phyloP scores from a whole-genome alignment of 345 rosid genomes.

The Brassica juncea region DNA sequence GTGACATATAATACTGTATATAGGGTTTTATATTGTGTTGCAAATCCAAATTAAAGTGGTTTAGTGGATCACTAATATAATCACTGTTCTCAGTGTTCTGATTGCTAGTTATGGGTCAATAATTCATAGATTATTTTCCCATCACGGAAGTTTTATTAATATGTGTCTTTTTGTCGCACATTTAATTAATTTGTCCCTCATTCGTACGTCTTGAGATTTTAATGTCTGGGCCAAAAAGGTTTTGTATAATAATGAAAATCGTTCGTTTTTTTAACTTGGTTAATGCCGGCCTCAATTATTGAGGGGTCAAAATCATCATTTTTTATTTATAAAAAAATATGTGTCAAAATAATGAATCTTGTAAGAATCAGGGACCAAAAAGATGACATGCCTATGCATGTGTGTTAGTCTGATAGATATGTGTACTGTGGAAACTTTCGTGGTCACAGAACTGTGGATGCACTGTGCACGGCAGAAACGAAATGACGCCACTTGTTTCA shows the following conservation, averaged over 20 bases:
- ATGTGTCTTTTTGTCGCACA: conserved; percentile 1
- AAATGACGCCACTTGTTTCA: conserved; percentile 43
- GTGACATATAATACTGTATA: conserved; percentile 16
- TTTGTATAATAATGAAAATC: conserved; percentile 9
- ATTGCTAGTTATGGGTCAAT: conserved; percentile 5
- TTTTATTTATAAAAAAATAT: not conserved
- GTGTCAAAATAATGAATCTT: conserved; percentile 27
- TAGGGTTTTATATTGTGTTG: conserved; percentile 17
- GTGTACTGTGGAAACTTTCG: conserved; percentile 36
- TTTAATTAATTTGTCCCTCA: conserved; percentile 25
- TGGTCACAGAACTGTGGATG: conserved; percentile 40
- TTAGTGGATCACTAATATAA: not conserved
- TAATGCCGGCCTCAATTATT: conserved; percentile 37
- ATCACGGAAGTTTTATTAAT: conserved; percentile 20
- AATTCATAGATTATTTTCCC: conserved; percentile 6
- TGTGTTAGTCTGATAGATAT: conserved; percentile 22
- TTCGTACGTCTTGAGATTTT: conserved; percentile 23
- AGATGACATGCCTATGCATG: conserved; percentile 39
- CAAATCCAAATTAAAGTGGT: not conserved
- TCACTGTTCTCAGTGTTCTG: not conserved
- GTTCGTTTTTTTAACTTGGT: conserved; percentile 16
- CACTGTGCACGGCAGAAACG: conserved; percentile 40
- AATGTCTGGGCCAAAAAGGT: conserved; percentile 36
- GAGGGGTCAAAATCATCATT: conserved; percentile 32
- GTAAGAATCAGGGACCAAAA: conserved; percentile 41